These are phyloP conservation scores for Rhizoclosmatium globosum DNA, from an alignment of 192 early-diverging fungal species.

Conservation along the genomic window DNA sequence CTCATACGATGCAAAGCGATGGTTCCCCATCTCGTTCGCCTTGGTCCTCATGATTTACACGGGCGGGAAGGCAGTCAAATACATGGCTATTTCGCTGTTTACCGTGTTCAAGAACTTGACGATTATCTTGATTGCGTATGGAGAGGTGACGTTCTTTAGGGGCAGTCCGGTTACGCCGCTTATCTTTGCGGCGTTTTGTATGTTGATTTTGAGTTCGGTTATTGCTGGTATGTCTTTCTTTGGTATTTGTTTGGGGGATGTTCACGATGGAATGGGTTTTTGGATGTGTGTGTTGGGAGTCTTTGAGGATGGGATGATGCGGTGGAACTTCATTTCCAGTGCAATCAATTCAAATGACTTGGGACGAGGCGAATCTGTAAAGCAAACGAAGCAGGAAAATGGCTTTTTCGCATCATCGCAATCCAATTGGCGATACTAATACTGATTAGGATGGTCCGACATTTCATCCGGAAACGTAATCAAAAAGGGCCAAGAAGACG, in stretches of 20 bases:
- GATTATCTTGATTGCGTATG: slow-evolving; percentile 96
- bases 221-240: slow-evolving; percentile 62
- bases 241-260: neutral
- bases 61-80: slow-evolving; percentile 93
- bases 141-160: slow-evolving; percentile 86
- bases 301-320: too few relatives aligned
- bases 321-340: too few relatives aligned
- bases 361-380: too few relatives aligned
- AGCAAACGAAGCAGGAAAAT: too few relatives aligned
- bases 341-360: too few relatives aligned
- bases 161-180: slow-evolving; percentile 78
- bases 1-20: slow-evolving; percentile 38
- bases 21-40: slow-evolving; percentile 87
- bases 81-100: slow-evolving; percentile 91
- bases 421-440: too few relatives aligned
- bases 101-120: slow-evolving; percentile 99
- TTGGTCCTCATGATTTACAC: slow-evolving; percentile 98
- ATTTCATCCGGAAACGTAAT: slow-evolving; percentile 43
- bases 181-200: slow-evolving; percentile 50
- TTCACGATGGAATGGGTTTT: too few relatives aligned
- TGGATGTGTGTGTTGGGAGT: too few relatives aligned
- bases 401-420: too few relatives aligned
- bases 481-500: slow-evolving; percentile 36
- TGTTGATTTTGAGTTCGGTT: slow-evolving; percentile 79
- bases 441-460: slow-evolving; percentile 49